Evolutionary conservation across 495 filamentous ascomycete species (phyloP).

Genomic region (Penicillium riverlandense): DNA sequence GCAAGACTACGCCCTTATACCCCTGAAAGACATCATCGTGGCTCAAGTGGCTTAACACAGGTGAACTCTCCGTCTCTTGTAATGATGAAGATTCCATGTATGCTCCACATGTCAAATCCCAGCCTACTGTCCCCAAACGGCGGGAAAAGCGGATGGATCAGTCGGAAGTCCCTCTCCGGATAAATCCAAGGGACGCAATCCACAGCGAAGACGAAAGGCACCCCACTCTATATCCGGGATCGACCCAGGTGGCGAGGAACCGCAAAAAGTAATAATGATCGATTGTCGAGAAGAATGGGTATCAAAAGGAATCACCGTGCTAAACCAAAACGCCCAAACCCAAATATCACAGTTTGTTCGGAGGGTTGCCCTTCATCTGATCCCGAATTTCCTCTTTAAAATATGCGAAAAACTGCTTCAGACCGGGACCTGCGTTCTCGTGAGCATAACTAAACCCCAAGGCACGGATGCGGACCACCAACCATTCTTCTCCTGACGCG

Average conservation of each 20-base stretch:
- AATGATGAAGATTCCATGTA: not conserved
- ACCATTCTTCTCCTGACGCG: conserved; percentile 46
- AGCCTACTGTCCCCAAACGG: not conserved
- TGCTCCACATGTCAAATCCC: not conserved
- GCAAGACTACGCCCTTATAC: too few species aligned
- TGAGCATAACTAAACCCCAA: too few species aligned
- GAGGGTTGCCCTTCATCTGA: conserved; percentile 42
- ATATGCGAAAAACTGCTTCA: conserved; percentile 42
- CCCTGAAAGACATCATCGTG: too few species aligned
- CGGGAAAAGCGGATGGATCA: not conserved
- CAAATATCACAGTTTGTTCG: conserved; percentile 25
- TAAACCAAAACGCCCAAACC: conserved; percentile 2
- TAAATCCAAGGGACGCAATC: conserved; percentile 44
- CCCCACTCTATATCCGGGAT: conserved; percentile 44
- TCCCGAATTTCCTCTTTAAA: conserved; percentile 56
- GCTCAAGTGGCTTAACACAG: too few species aligned
- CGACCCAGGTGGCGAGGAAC: not conserved
- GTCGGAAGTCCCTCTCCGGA: conserved; percentile 33
- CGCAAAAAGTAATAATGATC: not conserved
- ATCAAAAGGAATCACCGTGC: conserved; percentile 7
- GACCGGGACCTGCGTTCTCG: not conserved
- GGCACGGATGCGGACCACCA: not conserved
- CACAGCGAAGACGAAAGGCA: conserved; percentile 26
- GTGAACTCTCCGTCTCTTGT: too few species aligned
- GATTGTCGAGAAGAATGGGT: conserved; percentile 8